Evolutionary conservation across 148 eudicot genomes (phyloP).

Genomic region (Chenopodium album): DNA sequence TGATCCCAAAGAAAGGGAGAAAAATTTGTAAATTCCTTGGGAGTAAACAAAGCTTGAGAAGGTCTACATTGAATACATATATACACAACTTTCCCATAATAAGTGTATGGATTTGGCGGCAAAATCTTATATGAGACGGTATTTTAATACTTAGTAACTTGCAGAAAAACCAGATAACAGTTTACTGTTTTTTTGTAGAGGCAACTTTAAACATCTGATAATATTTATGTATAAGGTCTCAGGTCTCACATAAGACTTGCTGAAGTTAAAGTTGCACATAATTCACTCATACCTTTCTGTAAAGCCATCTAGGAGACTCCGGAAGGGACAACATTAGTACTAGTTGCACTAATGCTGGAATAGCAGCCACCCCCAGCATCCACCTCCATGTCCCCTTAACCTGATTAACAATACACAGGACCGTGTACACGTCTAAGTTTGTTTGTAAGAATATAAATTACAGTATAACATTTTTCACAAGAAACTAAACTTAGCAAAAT

Average conservation of each 20-base stretch:
- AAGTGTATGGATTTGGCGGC: too few species aligned
- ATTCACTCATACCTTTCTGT: constrained; percentile 24
- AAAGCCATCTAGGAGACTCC: constrained; percentile 42
- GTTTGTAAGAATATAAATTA: not conserved
- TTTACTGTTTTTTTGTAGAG: too few species aligned
- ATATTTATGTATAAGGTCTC: too few species aligned
- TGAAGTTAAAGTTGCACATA: not conserved
- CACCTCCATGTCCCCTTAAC: constrained; percentile 44
- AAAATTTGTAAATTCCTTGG: not conserved
- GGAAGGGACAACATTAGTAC: constrained; percentile 33
- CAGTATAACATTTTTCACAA: not conserved
- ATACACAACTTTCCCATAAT: too few species aligned
- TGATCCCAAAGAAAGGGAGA: constrained; percentile 19
- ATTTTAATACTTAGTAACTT: too few species aligned
- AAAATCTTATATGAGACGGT: too few species aligned
- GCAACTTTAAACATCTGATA: too few species aligned
- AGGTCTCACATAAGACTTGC: too few species aligned
- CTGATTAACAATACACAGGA: constrained; percentile 10
- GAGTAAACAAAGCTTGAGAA: not conserved
- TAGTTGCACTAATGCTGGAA: constrained; percentile 31
- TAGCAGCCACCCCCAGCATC: constrained; percentile 43
- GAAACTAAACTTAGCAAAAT: not conserved
- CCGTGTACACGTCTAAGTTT: not conserved
- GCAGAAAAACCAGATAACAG: too few species aligned
- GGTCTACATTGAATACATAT: not conserved